phyloP scores from a whole-genome alignment of 495 filamentous ascomycete genomes.

The Penicillium argentinense region DNA sequence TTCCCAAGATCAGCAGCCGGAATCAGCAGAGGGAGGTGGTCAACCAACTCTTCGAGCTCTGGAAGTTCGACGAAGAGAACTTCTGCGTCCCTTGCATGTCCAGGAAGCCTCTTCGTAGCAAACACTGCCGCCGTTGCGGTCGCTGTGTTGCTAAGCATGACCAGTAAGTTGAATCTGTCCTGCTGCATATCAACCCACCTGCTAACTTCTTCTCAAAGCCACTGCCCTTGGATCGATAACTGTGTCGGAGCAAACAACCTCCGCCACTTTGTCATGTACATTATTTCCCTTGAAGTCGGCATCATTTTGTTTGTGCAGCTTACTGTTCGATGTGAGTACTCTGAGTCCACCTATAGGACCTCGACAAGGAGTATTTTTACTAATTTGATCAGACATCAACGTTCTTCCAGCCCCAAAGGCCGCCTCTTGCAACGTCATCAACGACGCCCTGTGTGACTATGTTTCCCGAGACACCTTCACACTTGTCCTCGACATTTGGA shows the following conservation, averaged over 20 bases:
- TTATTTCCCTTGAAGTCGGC: slow-evolving; percentile 72
- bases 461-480: slow-evolving; percentile 82
- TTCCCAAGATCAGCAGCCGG: slow-evolving; percentile 88
- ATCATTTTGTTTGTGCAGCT: slow-evolving; percentile 63
- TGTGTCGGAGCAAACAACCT: slow-evolving; percentile 94
- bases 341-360: not conserved
- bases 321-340: slow-evolving; percentile 53
- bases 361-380: not conserved
- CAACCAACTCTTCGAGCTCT: slow-evolving; percentile 74
- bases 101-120: slow-evolving; percentile 84
- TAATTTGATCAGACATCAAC: slow-evolving; percentile 52
- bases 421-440: slow-evolving; percentile 72
- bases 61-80: slow-evolving; percentile 91
- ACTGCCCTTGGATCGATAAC: slow-evolving; percentile 97
- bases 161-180: slow-evolving; percentile 62
- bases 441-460: slow-evolving; percentile 67
- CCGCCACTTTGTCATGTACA: slow-evolving; percentile 90
- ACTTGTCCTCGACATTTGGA: slow-evolving; percentile 74
- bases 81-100: slow-evolving; percentile 96
- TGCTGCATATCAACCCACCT: not conserved
- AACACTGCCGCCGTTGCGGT: slow-evolving; percentile 87
- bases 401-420: slow-evolving; percentile 45
- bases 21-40: slow-evolving; percentile 85
- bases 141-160: slow-evolving; percentile 96
- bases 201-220: slow-evolving; percentile 60